Evolutionary conservation across 176 grass and related monocot species (phyloP), one percentile per base, ranked within the genome.

Genomic region (Chloris gayana): DNA sequence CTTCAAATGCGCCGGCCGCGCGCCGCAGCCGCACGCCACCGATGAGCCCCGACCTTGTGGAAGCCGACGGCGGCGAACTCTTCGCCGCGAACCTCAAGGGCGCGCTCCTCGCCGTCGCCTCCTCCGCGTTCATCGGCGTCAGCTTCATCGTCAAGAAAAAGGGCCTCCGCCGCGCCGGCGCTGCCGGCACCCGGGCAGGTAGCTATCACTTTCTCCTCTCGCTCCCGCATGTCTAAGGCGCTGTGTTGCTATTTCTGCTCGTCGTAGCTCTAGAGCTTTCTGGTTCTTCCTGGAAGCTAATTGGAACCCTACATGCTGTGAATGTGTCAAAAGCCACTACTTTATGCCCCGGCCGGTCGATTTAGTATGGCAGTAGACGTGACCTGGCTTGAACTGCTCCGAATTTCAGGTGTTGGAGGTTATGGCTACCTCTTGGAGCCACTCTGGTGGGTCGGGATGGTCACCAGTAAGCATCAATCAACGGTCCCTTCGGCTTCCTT

Each of bases 121-220:
- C 95, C 47, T 94, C 90, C 75, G 90, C 90, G 61, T 98, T 98
- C 86, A 94, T 98, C 83, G 92, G 95, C 27, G 95, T 91, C 79
- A 98, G 95, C 90, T 98, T 98, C 88, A 93, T 98, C 90, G 86
- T 98, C 83, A 94, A 98, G 90, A 93, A 98, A 82, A 98, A 94
- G 81, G 95, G 90, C 17, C 92, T 94, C 70, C 91, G 87, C 70
- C 95, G 95, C 78, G 95, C 95, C 60, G 92, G 90, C 21, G 78
- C 88, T 41, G 32, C 62, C 10, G 92, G 95, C 62, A 19, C 90
- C 41, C 92, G 92, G 18, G 95, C 95, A 67, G 92, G 95, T 98
- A 68, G 42, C 64, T 54, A 13, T 15, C 3, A 15, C 14, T n/a
- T 32, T 82, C 73, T 27, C 14, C 35, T 24, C 63, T 54, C 33